phyloP scores from a whole-genome alignment of 2,329 filamentous ascomycete species.

The Aulographum hederae region DNA sequence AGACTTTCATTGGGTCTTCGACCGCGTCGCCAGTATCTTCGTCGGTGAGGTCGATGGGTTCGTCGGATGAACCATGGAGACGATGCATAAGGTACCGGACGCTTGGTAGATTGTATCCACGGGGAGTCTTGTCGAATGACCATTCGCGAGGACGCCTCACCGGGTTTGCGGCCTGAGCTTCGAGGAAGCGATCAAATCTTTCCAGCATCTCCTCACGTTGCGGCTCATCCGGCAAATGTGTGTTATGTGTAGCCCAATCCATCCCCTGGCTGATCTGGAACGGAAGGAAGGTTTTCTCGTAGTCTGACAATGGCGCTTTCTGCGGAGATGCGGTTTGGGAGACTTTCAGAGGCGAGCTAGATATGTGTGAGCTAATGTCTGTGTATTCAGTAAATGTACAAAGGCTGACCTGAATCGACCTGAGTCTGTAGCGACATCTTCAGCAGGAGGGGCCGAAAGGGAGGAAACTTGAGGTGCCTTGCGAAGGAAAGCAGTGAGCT shows the following conservation, averaged over 20 bases:
- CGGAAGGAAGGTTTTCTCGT: conserved; percentile 51
- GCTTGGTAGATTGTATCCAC: conserved; percentile 1
- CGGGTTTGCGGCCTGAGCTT: conserved; percentile 9
- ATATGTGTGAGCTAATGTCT: no score
- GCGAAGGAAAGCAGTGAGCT: conserved; percentile 21
- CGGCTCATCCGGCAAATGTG: background rate
- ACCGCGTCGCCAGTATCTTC: conserved; percentile 10
- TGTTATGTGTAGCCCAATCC: background rate
- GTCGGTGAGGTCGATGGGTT: conserved; percentile 24
- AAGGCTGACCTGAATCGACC: background rate
- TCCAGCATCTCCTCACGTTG: background rate
- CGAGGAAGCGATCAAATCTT: conserved; percentile 1
- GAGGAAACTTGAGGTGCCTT: background rate
- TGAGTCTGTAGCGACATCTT: background rate
- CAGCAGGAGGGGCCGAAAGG: background rate
- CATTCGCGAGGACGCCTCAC: conserved; percentile 2
- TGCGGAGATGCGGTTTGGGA: background rate
- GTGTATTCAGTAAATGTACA: no score
- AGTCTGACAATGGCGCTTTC: conserved; percentile 5
- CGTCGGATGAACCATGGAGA: conserved; percentile 21
- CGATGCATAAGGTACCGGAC: conserved; percentile 23
- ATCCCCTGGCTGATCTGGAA: conserved; percentile 53
- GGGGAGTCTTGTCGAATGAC: background rate
- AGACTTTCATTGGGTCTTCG: conserved; percentile 19
- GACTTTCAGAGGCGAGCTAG: no score